Evolutionary conservation across 2,329 filamentous ascomycete genomes (phyloP), one percentile per base, ranked within the genome.

Genomic region (Daldinia sp.): DNA sequence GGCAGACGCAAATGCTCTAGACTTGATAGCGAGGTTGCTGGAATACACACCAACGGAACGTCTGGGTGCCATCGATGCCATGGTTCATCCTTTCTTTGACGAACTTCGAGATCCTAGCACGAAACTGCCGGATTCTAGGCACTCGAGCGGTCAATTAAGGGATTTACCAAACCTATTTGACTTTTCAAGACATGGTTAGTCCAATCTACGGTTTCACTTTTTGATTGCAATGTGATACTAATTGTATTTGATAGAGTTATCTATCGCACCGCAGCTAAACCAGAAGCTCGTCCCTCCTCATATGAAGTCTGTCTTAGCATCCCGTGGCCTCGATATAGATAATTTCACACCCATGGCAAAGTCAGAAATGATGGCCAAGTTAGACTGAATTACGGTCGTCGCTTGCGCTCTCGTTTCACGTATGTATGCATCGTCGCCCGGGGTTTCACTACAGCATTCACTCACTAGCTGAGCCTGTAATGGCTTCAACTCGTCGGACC

Each of bases 11-110:
- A 94, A 93, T 74, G 94, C 95, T 35, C 96, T 99, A 74, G 94
- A 98, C 75, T 83, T 99, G 72, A 98, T 99, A 77, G 95, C 93
- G 55, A 90, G 91, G 67, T 83, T 99, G 59, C 85, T 99, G 61
- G 95, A 99, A 81, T 99, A 99, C 80, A 99, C 95, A 0, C 95
- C 95, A 8, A 98, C 95, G 0, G 93, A 98, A 81, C 91, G 95
- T 72, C 85, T 97, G 68, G 92, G 93, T 5, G 93, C 95, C 19
- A 89, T 99, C 67, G 93, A 98, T 74, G 95, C 95, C 53, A 97
- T 99, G 94, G 91, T 96, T 60, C 95, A 99, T 74, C 93, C 95
- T 34, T 99, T 98, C 86, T 99, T 99, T 75, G 94, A 99, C 74
- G 95, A 99, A 79, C 85, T 99, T 67, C 88, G 95, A 73, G 93